Evolutionary conservation across 176 grass and related monocot genomes (phyloP), one percentile per base, ranked within the genome.

Genomic region (Avena sativa): DNA sequence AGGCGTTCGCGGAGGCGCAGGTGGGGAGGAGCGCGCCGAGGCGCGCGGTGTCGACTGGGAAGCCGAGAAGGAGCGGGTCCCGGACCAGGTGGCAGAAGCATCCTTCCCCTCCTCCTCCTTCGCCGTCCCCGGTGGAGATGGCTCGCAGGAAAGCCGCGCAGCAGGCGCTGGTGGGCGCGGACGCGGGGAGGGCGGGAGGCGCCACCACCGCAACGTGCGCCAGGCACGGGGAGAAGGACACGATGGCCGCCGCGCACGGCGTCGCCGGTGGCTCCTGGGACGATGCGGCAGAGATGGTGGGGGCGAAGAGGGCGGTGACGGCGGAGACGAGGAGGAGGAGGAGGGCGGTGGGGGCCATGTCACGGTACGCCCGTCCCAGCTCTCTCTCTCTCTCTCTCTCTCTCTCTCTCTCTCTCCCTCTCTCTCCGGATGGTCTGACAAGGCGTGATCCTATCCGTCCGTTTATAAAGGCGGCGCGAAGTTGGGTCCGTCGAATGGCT

Each of bases 31-130:
- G 79, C 10, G 79, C 76, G 21, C 76, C 79, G 57, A 92, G 53
- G 13, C 91, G 79, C 21, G 64, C 48, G 48, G 79, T 17, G 74
- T 92, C 75, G 23, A 92, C 55, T 2, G 88, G 91, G 73, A 93
- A 90, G 26, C 91, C 91, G 6, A 93, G 74, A 40, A 93, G 84
- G 74, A 86, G 81, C n/a, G 88, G 91, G 80, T 90, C 70, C 9
- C 70, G 85, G 46, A 93, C 20, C 38, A 93, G 85, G 63, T 90
- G 59, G 52, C 91, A 93, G 77, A 93, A 23, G 81, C 91, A 93
- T 6, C 81, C 62, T 7, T 73, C 80, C 12, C 81, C 87, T 46
- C 63, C 80, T 13, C 76, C 85, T n/a, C 15, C 71, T 8, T 75
- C 74, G 53, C 51, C 80, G 79, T 52, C 85, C 48, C 36, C 71